phyloP scores from a whole-genome alignment of 2,329 filamentous ascomycete genomes.

The Geosmithia morbida region DNA sequence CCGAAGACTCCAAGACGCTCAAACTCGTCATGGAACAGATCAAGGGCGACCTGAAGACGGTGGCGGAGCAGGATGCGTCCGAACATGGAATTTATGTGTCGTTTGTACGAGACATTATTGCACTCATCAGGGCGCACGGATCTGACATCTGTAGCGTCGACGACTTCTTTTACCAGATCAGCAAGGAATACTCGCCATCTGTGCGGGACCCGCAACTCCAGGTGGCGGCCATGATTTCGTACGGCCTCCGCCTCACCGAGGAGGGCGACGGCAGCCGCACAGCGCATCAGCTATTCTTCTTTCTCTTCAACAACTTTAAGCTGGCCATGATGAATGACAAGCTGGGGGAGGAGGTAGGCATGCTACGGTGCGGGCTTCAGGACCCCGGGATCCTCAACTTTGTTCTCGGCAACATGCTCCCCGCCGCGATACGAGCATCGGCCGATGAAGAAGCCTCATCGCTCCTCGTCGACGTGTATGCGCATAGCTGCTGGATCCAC shows the following conservation, averaged over 20 bases:
- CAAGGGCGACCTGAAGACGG: constrained; percentile 29
- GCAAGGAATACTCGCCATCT: constrained; percentile 39
- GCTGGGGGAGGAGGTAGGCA: constrained; percentile 27
- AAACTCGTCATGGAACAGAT: constrained; percentile 37
- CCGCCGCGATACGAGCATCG: constrained; percentile 30
- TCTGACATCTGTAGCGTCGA: constrained; percentile 39
- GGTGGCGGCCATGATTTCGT: constrained; percentile 38
- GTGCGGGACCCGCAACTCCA: constrained; percentile 40
- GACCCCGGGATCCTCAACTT: constrained; percentile 28
- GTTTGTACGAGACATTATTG: constrained; percentile 37
- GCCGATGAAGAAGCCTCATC: constrained; percentile 21
- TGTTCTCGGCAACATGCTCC: constrained; percentile 36
- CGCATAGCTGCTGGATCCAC: constrained; percentile 22
- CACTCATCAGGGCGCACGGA: constrained; percentile 37
- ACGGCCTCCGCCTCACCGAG: constrained; percentile 38
- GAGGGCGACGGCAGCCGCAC: constrained; percentile 35
- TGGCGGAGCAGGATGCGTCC: constrained; percentile 16
- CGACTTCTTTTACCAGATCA: constrained; percentile 41
- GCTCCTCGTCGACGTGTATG: constrained; percentile 35
- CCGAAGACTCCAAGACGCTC: constrained; percentile 27
- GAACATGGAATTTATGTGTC: constrained; percentile 32
- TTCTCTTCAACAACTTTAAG: constrained; percentile 43
- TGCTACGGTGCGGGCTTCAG: constrained; percentile 34
- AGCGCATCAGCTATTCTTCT: constrained; percentile 36
- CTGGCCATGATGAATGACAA: constrained; percentile 33